Percentiles rank a stretch among this genome's conserved stretches.
phyloP scores from a whole-genome alignment of 2,329 filamentous ascomycete species.

The Microdochium trichocladiopsis region DNA sequence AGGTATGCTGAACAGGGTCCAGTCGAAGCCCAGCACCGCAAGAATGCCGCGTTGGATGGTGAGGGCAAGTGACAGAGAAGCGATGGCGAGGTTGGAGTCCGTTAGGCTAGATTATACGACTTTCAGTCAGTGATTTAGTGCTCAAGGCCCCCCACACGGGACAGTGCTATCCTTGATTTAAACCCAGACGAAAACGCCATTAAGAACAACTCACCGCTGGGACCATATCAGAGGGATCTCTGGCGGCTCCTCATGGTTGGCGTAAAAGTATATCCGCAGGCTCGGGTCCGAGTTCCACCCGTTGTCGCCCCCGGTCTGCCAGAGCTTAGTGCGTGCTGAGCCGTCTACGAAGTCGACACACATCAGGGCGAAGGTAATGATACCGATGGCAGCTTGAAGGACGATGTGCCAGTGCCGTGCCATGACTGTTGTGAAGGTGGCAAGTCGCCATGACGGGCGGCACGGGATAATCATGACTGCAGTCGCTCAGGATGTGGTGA shows the following conservation, averaged over 20 bases:
- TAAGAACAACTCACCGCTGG: constrained; percentile 4
- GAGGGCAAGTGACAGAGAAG: constrained; percentile 4
- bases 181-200: background rate
- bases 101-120: too few species aligned
- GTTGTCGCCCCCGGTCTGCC: constrained; percentile 9
- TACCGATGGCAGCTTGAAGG: background rate
- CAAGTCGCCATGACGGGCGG: background rate
- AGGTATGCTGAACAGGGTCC: constrained; percentile 1
- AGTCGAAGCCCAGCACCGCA: constrained; percentile 2
- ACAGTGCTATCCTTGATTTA: too few species aligned
- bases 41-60: constrained; percentile 3
- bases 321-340: constrained; percentile 2
- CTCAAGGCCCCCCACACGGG: too few species aligned
- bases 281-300: constrained; percentile 14
- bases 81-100: constrained; percentile 8
- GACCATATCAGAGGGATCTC: constrained; percentile 9
- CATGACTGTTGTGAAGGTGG: background rate
- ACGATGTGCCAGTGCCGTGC: background rate
- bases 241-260: constrained; percentile 10
- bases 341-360: background rate
- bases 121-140: too few species aligned
- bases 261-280: constrained; percentile 12
- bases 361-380: background rate
- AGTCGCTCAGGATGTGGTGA: too few species aligned
- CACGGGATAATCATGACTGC: too few species aligned